Evolutionary conservation across 2,329 filamentous ascomycete genomes (phyloP), one percentile per base, ranked within the genome.

Genomic region (Aspergillus clavatus): DNA sequence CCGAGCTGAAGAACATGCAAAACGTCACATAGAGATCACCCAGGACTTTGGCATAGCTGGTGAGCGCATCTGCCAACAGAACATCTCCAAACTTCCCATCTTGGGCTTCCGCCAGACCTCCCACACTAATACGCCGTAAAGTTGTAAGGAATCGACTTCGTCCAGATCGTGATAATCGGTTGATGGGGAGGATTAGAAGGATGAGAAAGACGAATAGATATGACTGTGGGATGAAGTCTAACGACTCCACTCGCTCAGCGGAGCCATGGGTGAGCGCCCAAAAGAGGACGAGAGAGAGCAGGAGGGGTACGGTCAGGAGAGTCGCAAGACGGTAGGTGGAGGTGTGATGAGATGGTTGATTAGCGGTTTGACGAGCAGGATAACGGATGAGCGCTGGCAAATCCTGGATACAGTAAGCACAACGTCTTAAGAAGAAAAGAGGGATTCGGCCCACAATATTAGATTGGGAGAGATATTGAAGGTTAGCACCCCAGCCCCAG

Each of bases 61-160:
- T 98, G 57, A 97, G 72, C 44, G 89, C 91, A 77, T 98, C 93
- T 26, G 93, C 90, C 14, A 98, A 80, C 47, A 98, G 72, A 42
- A 97, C 86, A 63, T 98, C 93, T 45, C 89, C 91, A 60, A 97
- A 97, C 63, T 95, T 95, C 43, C 91, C 89, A 67, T 96, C 87
- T 56, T 87, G 81, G 1, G 87, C 75, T 67, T 91, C 84, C 11
- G 93, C 91, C 19, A 98, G 77, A 0, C 91, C 90, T 19, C 93
- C 93, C 35, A 96, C 72, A 56, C 81, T 81, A 49, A 97, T 82
- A 45, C 93, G 84, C 49, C 82, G 82, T 36, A 97, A 72, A 0
- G 83, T 91, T 8, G 79, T 70, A 38, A 94, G 78, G 35, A 95
- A 86, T 1, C 89, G 82, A 41, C 80, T 78, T 33, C 90, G 84